These are phyloP conservation scores for Auriscalpium vulgare DNA, from an alignment of 768 basidiomycete genomes.

Conservation along the genomic window DNA sequence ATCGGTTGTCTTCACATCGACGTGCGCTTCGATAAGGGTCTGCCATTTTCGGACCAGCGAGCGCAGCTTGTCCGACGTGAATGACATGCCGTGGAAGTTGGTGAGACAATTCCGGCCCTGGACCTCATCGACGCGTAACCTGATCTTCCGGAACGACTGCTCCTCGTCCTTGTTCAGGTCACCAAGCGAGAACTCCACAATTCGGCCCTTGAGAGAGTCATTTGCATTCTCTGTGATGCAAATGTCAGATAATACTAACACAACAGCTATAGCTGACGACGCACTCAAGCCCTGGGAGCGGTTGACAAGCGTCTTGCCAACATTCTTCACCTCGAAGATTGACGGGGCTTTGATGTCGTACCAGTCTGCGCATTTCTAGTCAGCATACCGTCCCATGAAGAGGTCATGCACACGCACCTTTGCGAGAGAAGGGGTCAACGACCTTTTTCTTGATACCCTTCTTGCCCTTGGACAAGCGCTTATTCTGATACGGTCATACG, in stretches of 20 bases:
- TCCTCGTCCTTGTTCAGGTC: slow-evolving; percentile 99
- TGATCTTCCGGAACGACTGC: slow-evolving; percentile 98
- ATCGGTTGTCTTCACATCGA: slow-evolving; percentile 98
- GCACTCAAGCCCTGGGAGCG: slow-evolving; percentile 94
- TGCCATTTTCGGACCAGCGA: slow-evolving; percentile 99
- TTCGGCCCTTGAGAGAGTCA: slow-evolving; percentile 95
- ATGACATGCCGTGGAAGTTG: slow-evolving; percentile 99
- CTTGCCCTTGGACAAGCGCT: slow-evolving; percentile 96
- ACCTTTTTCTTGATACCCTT: slow-evolving; percentile 99
- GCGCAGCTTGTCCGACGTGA: slow-evolving; percentile 99
- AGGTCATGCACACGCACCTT: slow-evolving; percentile 51
- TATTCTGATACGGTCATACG: slow-evolving; percentile 57
- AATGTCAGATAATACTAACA: slow-evolving; percentile 9
- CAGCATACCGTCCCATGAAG: too few species aligned
- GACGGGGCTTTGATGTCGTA: slow-evolving; percentile 99
- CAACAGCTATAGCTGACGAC: slow-evolving; percentile 27
- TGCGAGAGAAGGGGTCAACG: slow-evolving; percentile 99
- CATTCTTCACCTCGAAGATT: slow-evolving; percentile 92
- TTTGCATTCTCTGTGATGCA: slow-evolving; percentile 81
- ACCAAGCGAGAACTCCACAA: slow-evolving; percentile 91
- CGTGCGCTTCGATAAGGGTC: slow-evolving; percentile 95
- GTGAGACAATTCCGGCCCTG: slow-evolving; percentile 99
- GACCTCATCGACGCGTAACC: slow-evolving; percentile 92
- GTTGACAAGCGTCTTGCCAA: slow-evolving; percentile 98
- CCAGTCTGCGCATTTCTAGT: slow-evolving; percentile 62